Evolutionary conservation across 352 stramenopile genomes (phyloP).

Genomic region (Phytophthora fragariae): DNA sequence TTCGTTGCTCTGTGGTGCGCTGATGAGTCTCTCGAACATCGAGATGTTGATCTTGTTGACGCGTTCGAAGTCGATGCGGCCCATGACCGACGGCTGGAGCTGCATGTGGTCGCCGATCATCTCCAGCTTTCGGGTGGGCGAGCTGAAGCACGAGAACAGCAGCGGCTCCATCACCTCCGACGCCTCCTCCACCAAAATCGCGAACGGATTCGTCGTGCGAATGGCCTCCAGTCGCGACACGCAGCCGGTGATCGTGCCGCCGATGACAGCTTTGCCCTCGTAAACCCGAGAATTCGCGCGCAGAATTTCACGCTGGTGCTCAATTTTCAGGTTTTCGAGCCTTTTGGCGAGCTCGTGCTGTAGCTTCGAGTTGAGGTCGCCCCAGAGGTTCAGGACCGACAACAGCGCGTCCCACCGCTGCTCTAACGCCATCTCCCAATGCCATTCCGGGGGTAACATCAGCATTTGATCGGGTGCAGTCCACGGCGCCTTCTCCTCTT

Average conservation of each 20-base stretch:
- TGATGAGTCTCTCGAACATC: conserved; percentile 91
- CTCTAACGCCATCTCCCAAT: conserved; percentile 74
- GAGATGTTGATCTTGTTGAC: conserved; percentile 91
- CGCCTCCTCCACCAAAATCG: conserved; percentile 88
- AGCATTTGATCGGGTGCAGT: conserved; percentile 25
- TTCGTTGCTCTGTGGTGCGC: conserved; percentile 60
- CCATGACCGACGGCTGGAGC: conserved; percentile 85
- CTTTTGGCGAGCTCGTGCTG: conserved; percentile 29
- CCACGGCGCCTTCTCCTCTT: conserved; percentile 40
- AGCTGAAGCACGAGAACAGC: conserved; percentile 85
- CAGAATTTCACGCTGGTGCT: conserved; percentile 69
- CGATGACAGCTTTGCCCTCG: conserved; percentile 87
- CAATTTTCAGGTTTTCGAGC: conserved; percentile 54
- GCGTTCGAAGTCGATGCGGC: conserved; percentile 83
- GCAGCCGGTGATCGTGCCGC: conserved; percentile 89
- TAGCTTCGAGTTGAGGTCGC: conserved; percentile 30
- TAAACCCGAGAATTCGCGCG: conserved; percentile 78
- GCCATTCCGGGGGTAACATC: conserved; percentile 54
- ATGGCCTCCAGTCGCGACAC: conserved; percentile 86
- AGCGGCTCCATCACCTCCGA: conserved; percentile 90
- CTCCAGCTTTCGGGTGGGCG: conserved; percentile 86
- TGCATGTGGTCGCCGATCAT: conserved; percentile 93
- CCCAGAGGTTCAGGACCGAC: conserved; percentile 38
- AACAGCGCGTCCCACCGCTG: conserved; percentile 59
- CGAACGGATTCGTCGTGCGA: conserved; percentile 85